Evolutionary conservation across 345 rosid species (phyloP).

Genomic region (Noccaea caerulescens): DNA sequence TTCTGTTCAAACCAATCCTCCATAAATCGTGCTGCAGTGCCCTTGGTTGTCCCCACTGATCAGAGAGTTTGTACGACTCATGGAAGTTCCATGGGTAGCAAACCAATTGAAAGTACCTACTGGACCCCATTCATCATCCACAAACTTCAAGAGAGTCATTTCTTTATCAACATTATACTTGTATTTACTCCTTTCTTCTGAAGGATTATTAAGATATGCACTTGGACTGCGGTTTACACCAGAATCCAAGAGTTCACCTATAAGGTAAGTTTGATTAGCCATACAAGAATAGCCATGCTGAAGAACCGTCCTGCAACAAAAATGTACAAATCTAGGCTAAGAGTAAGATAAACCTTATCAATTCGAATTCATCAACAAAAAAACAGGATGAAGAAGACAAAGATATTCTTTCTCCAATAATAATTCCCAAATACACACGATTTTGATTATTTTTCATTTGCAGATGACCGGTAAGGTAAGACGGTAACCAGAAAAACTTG

Average conservation of each 20-base stretch:
- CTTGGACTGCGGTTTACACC: constrained; percentile 97
- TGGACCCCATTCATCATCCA: constrained; percentile 88
- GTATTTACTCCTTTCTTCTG: constrained; percentile 71
- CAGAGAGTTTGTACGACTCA: constrained; percentile 94
- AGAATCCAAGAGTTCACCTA: constrained; percentile 92
- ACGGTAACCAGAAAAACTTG: constrained; percentile 9
- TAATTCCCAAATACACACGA: not conserved
- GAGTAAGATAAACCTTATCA: not conserved
- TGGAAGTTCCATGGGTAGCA: constrained; percentile 98
- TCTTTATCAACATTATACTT: constrained; percentile 86
- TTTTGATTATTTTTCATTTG: no score
- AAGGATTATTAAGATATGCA: constrained; percentile 90
- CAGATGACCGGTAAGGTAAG: no score
- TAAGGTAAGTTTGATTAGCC: constrained; percentile 36
- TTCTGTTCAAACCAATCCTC: constrained; percentile 90
- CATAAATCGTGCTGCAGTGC: constrained; percentile 95
- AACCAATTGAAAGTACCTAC: constrained; percentile 98
- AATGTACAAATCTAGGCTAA: constrained; percentile 12
- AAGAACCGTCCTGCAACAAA: constrained; percentile 14
- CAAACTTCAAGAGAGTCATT: constrained; percentile 97
- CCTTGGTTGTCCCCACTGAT: constrained; percentile 98
- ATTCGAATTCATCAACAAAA: not conserved
- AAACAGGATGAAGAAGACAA: constrained; percentile 1
- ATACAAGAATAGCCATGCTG: not conserved
- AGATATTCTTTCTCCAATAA: not conserved